Conservation (phyloP, 805 yeast species). For the Monosporozyma solicola region DNA sequence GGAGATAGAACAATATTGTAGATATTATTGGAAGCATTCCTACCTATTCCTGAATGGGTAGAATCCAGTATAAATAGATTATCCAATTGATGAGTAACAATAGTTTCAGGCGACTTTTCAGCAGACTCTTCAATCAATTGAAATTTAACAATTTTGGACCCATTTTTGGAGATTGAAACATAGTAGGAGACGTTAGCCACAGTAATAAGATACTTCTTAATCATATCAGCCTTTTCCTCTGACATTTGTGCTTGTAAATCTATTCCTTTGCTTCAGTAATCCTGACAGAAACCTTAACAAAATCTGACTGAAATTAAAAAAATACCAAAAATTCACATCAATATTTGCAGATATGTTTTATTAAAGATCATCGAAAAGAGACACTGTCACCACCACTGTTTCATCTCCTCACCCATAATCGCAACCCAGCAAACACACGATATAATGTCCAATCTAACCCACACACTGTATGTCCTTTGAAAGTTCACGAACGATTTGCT, state of each 20-base stretch:
- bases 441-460: neutral
- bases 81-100: neutral
- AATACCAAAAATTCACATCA: no score
- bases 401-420: neutral
- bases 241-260: no score
- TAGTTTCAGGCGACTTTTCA: neutral
- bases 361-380: neutral
- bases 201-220: neutral
- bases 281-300: no score
- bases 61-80: constrained; percentile 30
- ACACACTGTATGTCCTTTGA: neutral
- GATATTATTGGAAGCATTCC: constrained; percentile 29
- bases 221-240: neutral
- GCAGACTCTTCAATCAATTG: constrained; percentile 1
- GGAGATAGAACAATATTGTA: constrained; percentile 40
- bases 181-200: neutral
- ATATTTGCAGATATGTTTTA: no score
- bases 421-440: neutral
- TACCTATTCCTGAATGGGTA: constrained; percentile 31
- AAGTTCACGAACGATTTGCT: no score
- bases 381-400: neutral
- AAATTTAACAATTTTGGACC: constrained; percentile 9
- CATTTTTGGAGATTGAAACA: constrained; percentile 7
- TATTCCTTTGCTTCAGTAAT: no score
- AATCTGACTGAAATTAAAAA: no score